Evolutionary conservation across 805 yeast species (phyloP).

Genomic region (Metschnikowia kofuensis): DNA sequence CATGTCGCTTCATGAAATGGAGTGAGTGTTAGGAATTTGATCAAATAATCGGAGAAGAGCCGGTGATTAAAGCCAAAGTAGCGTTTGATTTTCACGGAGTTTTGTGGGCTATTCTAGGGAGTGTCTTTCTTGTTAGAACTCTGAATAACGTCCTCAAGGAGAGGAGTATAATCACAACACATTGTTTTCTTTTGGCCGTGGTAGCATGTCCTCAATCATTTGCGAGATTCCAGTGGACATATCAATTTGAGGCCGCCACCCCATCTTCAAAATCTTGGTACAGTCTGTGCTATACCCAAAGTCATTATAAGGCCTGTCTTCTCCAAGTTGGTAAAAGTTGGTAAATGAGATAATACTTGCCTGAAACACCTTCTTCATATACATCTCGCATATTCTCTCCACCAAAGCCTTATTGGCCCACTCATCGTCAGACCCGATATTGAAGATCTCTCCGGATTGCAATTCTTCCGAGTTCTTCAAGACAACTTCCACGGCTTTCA

Average conservation of each 20-base stretch:
- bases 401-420: conserved; percentile 20
- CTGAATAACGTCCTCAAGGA: no score
- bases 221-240: conserved; percentile 20
- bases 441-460: conserved; percentile 25
- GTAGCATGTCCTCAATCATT: background rate
- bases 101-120: no score
- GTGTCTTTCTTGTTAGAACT: no score
- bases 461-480: conserved; percentile 12
- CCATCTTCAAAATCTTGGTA: conserved; percentile 24
- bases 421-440: conserved; percentile 17
- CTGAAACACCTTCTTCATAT: conserved; percentile 7
- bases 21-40: no score
- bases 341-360: background rate
- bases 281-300: conserved; percentile 24
- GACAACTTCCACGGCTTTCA: conserved; percentile 35
- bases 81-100: no score
- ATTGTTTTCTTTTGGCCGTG: background rate
- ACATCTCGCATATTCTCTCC: conserved; percentile 17
- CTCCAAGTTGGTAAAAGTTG: conserved; percentile 21
- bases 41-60: no score
- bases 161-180: background rate
- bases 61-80: no score
- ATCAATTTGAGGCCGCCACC: conserved; percentile 29
- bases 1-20: background rate
- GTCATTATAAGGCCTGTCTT: conserved; percentile 36